Percentiles rank a stretch among this genome's conserved stretches.
Evolutionary conservation across 345 rosid species (phyloP).

Genomic region (Trapa bicornis): DNA sequence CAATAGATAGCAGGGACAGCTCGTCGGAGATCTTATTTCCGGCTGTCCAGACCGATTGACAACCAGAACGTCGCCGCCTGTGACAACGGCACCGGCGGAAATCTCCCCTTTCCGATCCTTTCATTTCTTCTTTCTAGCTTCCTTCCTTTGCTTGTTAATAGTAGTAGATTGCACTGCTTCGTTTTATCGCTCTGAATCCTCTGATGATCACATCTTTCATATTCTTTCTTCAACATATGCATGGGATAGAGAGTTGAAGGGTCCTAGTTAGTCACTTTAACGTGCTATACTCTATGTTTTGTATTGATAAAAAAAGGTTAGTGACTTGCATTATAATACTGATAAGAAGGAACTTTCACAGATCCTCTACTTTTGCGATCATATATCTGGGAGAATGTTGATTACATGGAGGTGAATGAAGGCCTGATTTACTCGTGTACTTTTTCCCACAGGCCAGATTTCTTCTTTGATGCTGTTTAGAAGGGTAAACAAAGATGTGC

Average conservation of each 20-base stretch:
- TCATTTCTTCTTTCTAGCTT: not conserved
- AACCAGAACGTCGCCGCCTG: constrained; percentile 76
- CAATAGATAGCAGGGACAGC: not conserved
- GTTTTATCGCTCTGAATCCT: not conserved
- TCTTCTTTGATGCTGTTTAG: constrained; percentile 72
- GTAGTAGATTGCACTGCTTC: not conserved
- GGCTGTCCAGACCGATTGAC: constrained; percentile 33
- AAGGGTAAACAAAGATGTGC: constrained; percentile 92
- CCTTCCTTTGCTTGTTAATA: not conserved
- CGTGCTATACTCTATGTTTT: not conserved
- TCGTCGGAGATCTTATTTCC: not conserved
- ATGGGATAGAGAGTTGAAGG: no score
- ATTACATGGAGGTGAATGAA: not conserved
- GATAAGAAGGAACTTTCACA: no score
- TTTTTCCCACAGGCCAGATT: constrained; percentile 56
- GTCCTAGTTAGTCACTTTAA: not conserved
- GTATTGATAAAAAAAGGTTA: not conserved
- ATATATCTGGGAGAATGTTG: not conserved
- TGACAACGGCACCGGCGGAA: constrained; percentile 96
- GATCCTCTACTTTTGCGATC: not conserved
- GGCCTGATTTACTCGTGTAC: not conserved
- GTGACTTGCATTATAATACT: no score
- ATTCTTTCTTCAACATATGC: not conserved
- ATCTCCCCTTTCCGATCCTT: not conserved
- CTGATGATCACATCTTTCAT: not conserved